phyloP scores from a whole-genome alignment of 2,329 filamentous ascomycete species.

The Penicillium nordicum region DNA sequence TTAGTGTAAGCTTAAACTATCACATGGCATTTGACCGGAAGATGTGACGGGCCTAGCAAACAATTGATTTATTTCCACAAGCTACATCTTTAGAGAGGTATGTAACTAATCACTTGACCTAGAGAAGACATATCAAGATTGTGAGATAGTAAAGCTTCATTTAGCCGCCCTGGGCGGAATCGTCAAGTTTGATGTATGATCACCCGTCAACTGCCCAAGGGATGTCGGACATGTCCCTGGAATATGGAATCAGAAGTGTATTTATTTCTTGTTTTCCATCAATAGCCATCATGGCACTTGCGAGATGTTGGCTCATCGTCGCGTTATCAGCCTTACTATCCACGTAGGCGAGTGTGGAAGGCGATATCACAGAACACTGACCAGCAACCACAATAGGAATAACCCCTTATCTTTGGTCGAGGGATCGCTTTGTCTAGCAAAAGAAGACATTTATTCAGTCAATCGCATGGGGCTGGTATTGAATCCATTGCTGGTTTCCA shows the following conservation, averaged over 20 bases:
- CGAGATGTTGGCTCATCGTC: neutral
- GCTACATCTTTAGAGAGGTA: neutral
- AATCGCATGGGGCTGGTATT: neutral
- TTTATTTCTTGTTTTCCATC: neutral
- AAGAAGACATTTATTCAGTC: neutral
- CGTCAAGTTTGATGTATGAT: neutral
- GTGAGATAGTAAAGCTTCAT: neutral
- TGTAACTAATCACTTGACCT: neutral
- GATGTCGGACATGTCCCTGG: neutral
- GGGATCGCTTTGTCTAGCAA: neutral
- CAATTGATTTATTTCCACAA: neutral
- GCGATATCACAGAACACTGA: neutral
- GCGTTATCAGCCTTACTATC: neutral
- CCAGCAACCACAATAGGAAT: neutral
- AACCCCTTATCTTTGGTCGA: neutral
- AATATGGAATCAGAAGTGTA: neutral
- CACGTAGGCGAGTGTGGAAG: neutral
- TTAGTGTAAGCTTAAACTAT: neutral
- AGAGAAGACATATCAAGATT: neutral
- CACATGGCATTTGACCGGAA: neutral
- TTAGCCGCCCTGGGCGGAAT: neutral
- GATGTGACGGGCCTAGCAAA: neutral
- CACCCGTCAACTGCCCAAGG: neutral
- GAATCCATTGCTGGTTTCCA: neutral
- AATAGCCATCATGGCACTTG: neutral